Evolutionary conservation across 208 protist genomes (phyloP), one percentile per base, ranked within the genome.

Genomic region (Wallacemonas sp.): DNA sequence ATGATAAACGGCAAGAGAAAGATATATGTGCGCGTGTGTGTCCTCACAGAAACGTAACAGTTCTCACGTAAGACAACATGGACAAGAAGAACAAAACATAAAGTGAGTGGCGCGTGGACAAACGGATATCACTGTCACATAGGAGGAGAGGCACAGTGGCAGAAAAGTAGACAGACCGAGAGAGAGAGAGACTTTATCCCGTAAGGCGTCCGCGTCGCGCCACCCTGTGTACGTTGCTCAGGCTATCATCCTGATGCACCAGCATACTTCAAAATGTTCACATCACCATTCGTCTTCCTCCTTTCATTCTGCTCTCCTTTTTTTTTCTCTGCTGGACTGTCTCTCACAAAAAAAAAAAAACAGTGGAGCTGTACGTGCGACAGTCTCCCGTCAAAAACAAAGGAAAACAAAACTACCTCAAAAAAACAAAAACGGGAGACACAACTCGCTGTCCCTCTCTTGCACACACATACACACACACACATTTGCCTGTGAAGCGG

Each of bases 301-400:
- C 24, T 27, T 8, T 1, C 19, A n/a, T 19, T 56, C 19, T 58
- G 29, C 32, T 58, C 32, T 33, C 23, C 9, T 21, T 38, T 30
- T 33, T 58, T 24, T 61, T 67, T 41, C 43, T 34, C 48, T 48
- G 3, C 26, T 43, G 2, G 34, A 5, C 33, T 67, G 27, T 62
- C 29, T 14, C 1, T 26, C 16, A 26, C 5, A 32, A 55, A 17
- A 55, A 55, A 5, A 55, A 26, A 32, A 12, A 34, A 34, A 27
- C 30, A 43, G 52, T 48, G 44, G n/a, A 67, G 44, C 61, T 67
- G 41, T 67, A 27, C 52, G 36, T 9, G 29, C 32, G 24, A 8
- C 24, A 8, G 47, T 30, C 47, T n/a, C 36, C 41, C 16, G 24
- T 48, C 58, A 64, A 4, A 52, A 9, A 56, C 61, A 65, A 30